phyloP scores from a whole-genome alignment of 2,329 filamentous ascomycete species.

The Trichoderma hamatum region DNA sequence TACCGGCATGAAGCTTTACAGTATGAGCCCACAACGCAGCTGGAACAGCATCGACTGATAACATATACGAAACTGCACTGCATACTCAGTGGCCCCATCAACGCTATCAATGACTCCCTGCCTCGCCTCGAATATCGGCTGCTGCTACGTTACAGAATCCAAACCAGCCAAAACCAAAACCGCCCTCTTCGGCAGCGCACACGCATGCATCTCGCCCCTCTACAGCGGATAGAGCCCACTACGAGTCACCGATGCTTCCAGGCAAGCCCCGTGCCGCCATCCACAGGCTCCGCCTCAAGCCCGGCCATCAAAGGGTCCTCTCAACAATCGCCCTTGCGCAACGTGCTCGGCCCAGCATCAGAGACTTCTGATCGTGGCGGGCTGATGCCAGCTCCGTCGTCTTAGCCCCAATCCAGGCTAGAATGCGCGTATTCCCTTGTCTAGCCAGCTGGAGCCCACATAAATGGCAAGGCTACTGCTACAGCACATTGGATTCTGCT shows the following conservation, averaged over 20 bases:
- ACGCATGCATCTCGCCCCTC: background rate
- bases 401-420: background rate
- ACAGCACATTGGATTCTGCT: too few species aligned
- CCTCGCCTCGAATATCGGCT: background rate
- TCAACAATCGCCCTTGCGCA: slow-evolving; percentile 5
- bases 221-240: background rate
- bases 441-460: background rate
- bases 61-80: background rate
- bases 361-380: background rate
- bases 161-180: background rate
- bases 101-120: background rate
- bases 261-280: background rate
- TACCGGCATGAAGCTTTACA: background rate
- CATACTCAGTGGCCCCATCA: background rate
- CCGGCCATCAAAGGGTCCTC: background rate
- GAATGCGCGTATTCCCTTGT: background rate
- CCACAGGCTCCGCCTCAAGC: background rate
- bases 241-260: background rate
- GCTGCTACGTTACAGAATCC: background rate
- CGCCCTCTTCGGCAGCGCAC: background rate
- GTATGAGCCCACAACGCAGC: background rate
- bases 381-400: background rate
- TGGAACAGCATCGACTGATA: background rate
- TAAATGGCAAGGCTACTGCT: background rate
- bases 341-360: background rate